Evolutionary conservation across 495 filamentous ascomycete species (phyloP).

Genomic region (Rusavskia elegans): DNA sequence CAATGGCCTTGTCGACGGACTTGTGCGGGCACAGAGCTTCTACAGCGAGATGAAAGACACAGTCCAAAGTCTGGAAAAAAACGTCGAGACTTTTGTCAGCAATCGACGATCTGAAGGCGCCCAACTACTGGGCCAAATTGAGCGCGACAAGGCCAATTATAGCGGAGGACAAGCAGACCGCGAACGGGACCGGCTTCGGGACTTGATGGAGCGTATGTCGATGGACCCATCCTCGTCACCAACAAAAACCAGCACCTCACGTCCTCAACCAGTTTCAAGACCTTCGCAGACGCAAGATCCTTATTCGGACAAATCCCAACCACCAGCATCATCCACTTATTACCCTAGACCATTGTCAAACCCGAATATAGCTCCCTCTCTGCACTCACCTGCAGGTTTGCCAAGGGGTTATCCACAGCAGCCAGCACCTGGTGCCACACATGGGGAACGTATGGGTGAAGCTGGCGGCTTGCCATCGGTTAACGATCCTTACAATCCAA

Average conservation of each 20-base stretch:
- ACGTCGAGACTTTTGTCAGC: constrained; percentile 91
- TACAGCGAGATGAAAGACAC: constrained; percentile 94
- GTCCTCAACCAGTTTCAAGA: constrained; percentile 24
- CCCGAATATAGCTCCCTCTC: constrained; percentile 13
- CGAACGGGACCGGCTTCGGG: constrained; percentile 70
- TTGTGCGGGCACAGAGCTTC: constrained; percentile 76
- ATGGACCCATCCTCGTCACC: constrained; percentile 43
- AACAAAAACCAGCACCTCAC: constrained; percentile 23
- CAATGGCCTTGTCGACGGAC: constrained; percentile 72
- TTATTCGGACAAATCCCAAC: constrained; percentile 16
- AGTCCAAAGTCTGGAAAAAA: constrained; percentile 86
- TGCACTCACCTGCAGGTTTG: constrained; percentile 1
- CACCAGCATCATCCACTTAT: constrained; percentile 31
- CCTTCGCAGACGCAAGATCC: constrained; percentile 20
- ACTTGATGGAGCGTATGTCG: constrained; percentile 91
- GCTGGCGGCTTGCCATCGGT: constrained; percentile 28
- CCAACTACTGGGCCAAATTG: constrained; percentile 74
- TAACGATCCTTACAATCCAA: constrained; percentile 36
- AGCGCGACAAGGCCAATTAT: constrained; percentile 52
- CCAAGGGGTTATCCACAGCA: constrained; percentile 4
- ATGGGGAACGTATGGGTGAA: background rate
- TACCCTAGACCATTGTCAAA: constrained; percentile 21
- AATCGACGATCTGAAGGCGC: constrained; percentile 86
- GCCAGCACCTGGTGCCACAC: background rate
- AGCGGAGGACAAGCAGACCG: constrained; percentile 63